A percentile compares a stretch with the other conserved stretches of the same genome.
Conservation (phyloP, 805 yeast genomes). For the Scheffersomyces stipitis region DNA sequence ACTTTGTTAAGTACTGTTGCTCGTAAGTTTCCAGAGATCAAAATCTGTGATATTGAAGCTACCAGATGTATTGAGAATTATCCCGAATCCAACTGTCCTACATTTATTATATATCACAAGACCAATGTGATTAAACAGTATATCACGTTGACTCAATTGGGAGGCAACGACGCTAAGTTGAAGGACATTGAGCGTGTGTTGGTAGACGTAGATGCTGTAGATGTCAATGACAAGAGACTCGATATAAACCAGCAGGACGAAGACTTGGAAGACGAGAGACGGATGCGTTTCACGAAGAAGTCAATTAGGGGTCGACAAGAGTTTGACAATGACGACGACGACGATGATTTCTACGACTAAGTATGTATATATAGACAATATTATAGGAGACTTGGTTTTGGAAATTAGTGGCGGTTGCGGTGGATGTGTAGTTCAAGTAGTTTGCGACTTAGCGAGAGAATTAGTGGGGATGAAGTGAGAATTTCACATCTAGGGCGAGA, state of each 20-base stretch:
- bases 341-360: conserved; percentile 27
- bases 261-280: conserved; percentile 52
- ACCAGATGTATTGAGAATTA: conserved; percentile 88
- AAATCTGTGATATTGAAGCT: conserved; percentile 91
- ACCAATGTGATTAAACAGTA: conserved; percentile 78
- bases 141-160: conserved; percentile 76
- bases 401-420: too few relatives aligned
- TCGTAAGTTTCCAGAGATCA: conserved; percentile 70
- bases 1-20: conserved; percentile 62
- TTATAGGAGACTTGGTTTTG: too few relatives aligned
- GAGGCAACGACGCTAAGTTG: conserved; percentile 74
- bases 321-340: conserved; percentile 35
- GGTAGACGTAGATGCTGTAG: conserved; percentile 65
- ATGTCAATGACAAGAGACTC: conserved; percentile 66
- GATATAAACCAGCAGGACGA: conserved; percentile 53
- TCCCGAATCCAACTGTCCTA: conserved; percentile 90
- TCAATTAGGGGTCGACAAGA: conserved; percentile 45
- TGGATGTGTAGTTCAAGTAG: too few relatives aligned
- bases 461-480: too few relatives aligned
- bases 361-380: not conserved
- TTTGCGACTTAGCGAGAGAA: too few relatives aligned
- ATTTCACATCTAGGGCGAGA: too few relatives aligned
- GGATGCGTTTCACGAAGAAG: conserved; percentile 56
- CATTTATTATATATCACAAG: conserved; percentile 76
- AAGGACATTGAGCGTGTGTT: conserved; percentile 73